phyloP scores from a whole-genome alignment of 1,284 basidiomycete genomes.

The Vanrija sp. region DNA sequence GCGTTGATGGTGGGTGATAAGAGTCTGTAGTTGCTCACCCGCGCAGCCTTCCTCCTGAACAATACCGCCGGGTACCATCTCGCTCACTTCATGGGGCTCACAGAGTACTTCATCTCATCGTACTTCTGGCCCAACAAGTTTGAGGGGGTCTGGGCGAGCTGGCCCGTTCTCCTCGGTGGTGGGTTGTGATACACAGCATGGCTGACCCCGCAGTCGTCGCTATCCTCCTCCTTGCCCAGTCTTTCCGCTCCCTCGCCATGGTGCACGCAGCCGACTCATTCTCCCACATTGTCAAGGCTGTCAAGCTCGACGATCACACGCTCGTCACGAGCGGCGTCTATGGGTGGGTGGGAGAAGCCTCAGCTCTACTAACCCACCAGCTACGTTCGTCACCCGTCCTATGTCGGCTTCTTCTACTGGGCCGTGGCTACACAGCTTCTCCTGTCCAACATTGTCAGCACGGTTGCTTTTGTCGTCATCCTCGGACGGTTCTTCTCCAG shows the following conservation, averaged over 20 bases:
- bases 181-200: neutral
- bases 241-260: constrained; percentile 84
- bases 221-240: constrained; percentile 68
- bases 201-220: constrained; percentile 20
- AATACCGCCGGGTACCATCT: constrained; percentile 82
- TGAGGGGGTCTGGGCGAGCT: constrained; percentile 11
- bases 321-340: constrained; percentile 85
- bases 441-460: constrained; percentile 75
- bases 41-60: constrained; percentile 83
- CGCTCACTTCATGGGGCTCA: constrained; percentile 72
- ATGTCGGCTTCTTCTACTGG: constrained; percentile 98
- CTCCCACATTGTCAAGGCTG: constrained; percentile 72
- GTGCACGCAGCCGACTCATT: constrained; percentile 91
- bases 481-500: constrained; percentile 82
- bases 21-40: neutral
- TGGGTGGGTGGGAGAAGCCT: constrained; percentile 53
- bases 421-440: constrained; percentile 91
- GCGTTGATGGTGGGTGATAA: constrained; percentile 73
- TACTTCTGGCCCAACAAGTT: constrained; percentile 56
- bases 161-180: constrained; percentile 47
- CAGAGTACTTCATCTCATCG: constrained; percentile 72
- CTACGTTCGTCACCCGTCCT: constrained; percentile 91
- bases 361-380: constrained; percentile 48
- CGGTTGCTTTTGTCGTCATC: constrained; percentile 51
- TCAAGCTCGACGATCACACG: constrained; percentile 67